Base-by-base conservation (phyloP, 495 filamentous ascomycete species). In the Pseudomonodictys pantanalensis region DNA sequence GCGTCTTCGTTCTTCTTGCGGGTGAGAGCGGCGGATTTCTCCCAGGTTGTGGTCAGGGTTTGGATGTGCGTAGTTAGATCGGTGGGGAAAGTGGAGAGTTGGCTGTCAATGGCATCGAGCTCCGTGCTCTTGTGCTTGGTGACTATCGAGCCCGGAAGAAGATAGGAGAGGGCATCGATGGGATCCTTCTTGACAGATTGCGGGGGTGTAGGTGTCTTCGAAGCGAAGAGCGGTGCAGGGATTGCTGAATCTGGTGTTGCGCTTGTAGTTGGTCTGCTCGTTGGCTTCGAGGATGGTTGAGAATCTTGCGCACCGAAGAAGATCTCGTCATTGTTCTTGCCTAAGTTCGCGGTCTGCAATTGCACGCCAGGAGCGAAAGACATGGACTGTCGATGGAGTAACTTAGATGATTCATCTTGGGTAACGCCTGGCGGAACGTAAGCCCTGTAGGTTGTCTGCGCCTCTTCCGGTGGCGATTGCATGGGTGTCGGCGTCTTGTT, bases 11-110 rank as follows among this genome's bases (percentile, higher is more conserved):
- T 58, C 41, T 68, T 67, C 28, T 74, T 69, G 17, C 78, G 79
- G 24, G 72, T 72, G 41, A 65, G 60, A 50, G 75, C 72, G 12
- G 74, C 76, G 10, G 72, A 58, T 11, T 60, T 63, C 46, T 84
- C 81, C 79, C 79, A 84, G 0, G 65, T 58, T 35, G 72, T 69
- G 1, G 76, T 68, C 4, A 73, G 62, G n/a, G 75, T 67, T 29
- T 70, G 67, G 24, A 85, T 78, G 59, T 77, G 83, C 32, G n/a
- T n/a, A n/a, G 69, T 66, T 45, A 83, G 83, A 52, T 83, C 60
- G 20, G 60, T 52, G 1, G 65, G 45, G 46, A 60, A 28, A 12
- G n/a, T 43, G 2, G 26, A 8, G n/a, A 26, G 23, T 4, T 29
- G 6, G 2, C 30, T 52, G 23, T 41, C 38, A 38, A 68, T 56